Evolutionary conservation across 306 rosid species (phyloP), one percentile per base, ranked within the genome.

Genomic region (Malus orientalis): DNA sequence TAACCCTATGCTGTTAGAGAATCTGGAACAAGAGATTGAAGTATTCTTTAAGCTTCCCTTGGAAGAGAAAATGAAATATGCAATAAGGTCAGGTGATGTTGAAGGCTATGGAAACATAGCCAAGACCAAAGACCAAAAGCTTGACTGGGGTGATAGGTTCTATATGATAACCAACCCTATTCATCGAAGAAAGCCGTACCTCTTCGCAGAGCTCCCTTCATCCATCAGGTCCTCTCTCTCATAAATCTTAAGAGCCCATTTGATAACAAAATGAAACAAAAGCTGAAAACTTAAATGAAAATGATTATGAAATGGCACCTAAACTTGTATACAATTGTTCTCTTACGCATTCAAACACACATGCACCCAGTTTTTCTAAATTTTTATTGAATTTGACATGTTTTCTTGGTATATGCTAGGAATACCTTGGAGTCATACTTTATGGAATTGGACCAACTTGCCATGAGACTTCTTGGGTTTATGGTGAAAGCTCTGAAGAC

Each of bases 81-180:
- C 81, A 47, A 53, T 89, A 27, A 81, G 78, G 71, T 27, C 61
- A 6, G 97, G 91, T 22, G 97, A 91, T 47, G 65, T 81, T 84
- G 93, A 93, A 78, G 98, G 98, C 30, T 93, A 89, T 20, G 98
- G 98, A 85, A 62, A 80, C 13, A 58, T 82, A 3, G 78, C 84
- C 25, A 71, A 83, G 33, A 55, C 83, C 16, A 64, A 85, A 32
- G 85, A 90, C 72, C 91, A 91, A 76, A 93, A 89, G 61, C 89
- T 88, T 23, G 98, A 93, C 22, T 93, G 97, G 98, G 89, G 97
- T 6, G 93, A 91, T n/a, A 89, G 97, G 74, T 67, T 91, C 60
- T 93, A 45, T 78, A 79, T 90, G 76, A 67, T 74, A 5, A 69
- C 79, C 49, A 91, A 93, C 81, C 98, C 98, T 53, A 18, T 88